Evolutionary conservation across 2,329 filamentous ascomycete species (phyloP).

Genomic region (Aspergillus aculeatinus): DNA sequence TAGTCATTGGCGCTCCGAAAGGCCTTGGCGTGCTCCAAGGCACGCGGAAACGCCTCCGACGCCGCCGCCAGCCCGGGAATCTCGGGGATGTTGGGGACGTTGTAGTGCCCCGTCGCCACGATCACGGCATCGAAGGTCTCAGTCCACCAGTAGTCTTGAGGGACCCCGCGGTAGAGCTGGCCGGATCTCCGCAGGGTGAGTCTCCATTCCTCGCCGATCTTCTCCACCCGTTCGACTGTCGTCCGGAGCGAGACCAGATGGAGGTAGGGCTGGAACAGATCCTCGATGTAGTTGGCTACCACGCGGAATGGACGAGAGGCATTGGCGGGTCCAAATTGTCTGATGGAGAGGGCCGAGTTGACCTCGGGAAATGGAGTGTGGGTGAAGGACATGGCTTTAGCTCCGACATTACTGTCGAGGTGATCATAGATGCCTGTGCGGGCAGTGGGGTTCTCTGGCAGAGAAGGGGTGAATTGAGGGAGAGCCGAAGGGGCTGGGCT

Average conservation of each 20-base stretch:
- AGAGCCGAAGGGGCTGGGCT: conserved; percentile 17
- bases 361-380: conserved; percentile 25
- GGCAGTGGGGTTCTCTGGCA: conserved; percentile 22
- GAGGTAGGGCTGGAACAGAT: conserved; percentile 26
- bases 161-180: conserved; percentile 10
- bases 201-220: conserved; percentile 27
- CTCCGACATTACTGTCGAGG: conserved; percentile 31
- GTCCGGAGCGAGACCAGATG: conserved; percentile 33
- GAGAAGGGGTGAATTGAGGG: conserved; percentile 19
- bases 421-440: conserved; percentile 25
- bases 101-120: conserved; percentile 45
- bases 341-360: conserved; percentile 25
- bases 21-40: conserved; percentile 41
- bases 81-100: conserved; percentile 40
- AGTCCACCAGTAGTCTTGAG: conserved; percentile 38
- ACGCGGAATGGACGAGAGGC: conserved; percentile 26
- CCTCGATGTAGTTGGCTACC: conserved; percentile 24
- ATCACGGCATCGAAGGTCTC: conserved; percentile 45
- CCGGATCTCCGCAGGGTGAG: conserved; percentile 28
- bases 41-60: conserved; percentile 30
- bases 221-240: conserved; percentile 30
- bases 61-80: conserved; percentile 37
- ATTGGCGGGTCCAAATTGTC: conserved; percentile 21
- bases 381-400: conserved; percentile 28
- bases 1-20: conserved; percentile 39